Evolutionary conservation across 257 asterid species (phyloP), one percentile per base, ranked within the genome.

Genomic region (Fraxinus anomala): DNA sequence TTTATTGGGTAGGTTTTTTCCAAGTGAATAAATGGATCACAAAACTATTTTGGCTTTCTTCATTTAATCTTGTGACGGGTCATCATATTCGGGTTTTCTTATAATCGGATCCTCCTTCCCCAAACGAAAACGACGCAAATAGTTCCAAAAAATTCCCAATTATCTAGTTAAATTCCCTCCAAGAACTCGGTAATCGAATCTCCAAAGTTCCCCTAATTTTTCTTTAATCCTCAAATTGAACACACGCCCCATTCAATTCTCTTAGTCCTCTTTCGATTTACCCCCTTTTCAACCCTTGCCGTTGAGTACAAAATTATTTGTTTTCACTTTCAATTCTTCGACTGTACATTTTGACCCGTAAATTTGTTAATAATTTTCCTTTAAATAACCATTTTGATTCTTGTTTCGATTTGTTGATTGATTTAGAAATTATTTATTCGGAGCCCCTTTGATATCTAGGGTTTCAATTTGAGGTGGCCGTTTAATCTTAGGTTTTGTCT

Each of bases 61-160:
- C 6, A 33, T 33, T 33, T 33, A 36, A 8, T 36, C 68, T 4
- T 39, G 31, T 12, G 11, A 28, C 54, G 69, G 76, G 82, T 73
- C 84, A 23, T 71, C n/a, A 8, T 37, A 36, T 40, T 71, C 75
- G 61, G 75, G 51, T 71, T 47, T 80, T 82, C 36, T 71, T 76
- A 75, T 26, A 24, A 71, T 85, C 89, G 91, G 89, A 79, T 84
- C 91, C 82, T 80, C 76, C 73, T 72, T 72, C 73, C 30, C 75
- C 90, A 86, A 86, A 92, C 82, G 86, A 88, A 71, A 71, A n/a
- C 79, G 80, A 70, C 87, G 78, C 87, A 85, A 47, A 67, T 77
- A 79, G 81, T 78, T 68, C 81, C 82, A 54, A 74, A 51, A 37
- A 36, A 37, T 79, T 70, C 79, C 86, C 86, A 79, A 36, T 74